Conservation (phyloP, 192 early-diverging fungal genomes). For the Coemansia sp. region DNA sequence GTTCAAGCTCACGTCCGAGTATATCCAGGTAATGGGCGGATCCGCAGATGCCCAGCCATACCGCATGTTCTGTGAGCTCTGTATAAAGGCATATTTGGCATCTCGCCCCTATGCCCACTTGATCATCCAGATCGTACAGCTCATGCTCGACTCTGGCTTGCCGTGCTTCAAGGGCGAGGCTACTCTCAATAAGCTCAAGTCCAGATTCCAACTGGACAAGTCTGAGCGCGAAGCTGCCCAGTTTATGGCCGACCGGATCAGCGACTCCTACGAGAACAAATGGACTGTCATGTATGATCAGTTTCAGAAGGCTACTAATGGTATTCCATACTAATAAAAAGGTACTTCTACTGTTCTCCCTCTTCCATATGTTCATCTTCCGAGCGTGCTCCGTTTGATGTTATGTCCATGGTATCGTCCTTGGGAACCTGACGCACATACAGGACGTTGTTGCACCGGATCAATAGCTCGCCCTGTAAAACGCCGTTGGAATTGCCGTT, state of each 20-base stretch:
- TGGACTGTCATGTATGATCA: conserved; percentile 79
- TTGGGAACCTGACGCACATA: conserved; percentile 67
- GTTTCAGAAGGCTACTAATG: conserved; percentile 82
- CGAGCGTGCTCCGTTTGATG: conserved; percentile 4
- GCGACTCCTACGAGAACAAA: conserved; percentile 89
- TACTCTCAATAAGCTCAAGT: conserved; percentile 79
- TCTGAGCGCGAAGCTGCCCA: conserved; percentile 89
- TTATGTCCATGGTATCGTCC: conserved; percentile 22
- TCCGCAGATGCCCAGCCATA: conserved; percentile 75
- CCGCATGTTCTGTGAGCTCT: conserved; percentile 84
- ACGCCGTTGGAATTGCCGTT: conserved; percentile 84
- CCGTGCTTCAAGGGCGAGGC: conserved; percentile 96
- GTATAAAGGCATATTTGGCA: conserved; percentile 89
- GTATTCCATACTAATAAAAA: conserved; percentile 56
- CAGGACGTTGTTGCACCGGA: conserved; percentile 86
- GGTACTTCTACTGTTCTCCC: conserved; percentile 20
- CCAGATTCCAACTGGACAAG: conserved; percentile 86
- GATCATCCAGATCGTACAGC: conserved; percentile 81
- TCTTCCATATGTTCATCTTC: conserved; percentile 54
- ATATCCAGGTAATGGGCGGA: conserved; percentile 97
- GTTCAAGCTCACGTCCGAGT: conserved; percentile 97
- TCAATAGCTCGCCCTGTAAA: conserved; percentile 87
- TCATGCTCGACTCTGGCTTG: conserved; percentile 95
- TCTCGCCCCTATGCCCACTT: conserved; percentile 87
- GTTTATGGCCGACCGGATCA: conserved; percentile 89